A percentile compares a stretch with the other conserved stretches of the same genome.
Conservation (phyloP, 139 green algal species). For the Yamagishiella unicocca region DNA sequence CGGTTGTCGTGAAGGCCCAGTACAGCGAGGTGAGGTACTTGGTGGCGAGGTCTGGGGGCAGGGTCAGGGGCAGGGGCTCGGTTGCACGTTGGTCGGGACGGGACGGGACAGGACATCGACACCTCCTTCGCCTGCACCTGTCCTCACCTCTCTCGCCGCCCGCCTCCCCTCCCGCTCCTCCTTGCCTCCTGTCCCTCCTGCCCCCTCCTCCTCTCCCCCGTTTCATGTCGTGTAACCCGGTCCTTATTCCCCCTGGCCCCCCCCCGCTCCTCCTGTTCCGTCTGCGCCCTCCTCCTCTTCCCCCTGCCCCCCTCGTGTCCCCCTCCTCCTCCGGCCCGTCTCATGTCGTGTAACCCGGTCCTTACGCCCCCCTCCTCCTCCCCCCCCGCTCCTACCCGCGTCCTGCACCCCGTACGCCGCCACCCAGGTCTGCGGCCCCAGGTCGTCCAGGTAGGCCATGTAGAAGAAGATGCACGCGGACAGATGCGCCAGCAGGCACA, state of each 20-base stretch:
- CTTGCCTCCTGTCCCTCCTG: too few species aligned
- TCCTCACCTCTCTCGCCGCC: not conserved
- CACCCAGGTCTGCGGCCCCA: slow-evolving; percentile 54
- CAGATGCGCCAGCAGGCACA: slow-evolving; percentile 58
- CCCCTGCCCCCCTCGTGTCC: too few species aligned
- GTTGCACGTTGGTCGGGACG: too few species aligned
- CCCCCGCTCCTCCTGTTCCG: too few species aligned
- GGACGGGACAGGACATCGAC: too few species aligned
- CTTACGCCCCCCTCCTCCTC: not conserved
- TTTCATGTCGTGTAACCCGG: not conserved
- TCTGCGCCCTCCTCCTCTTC: too few species aligned
- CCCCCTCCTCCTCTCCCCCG: not conserved
- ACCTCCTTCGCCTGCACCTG: too few species aligned
- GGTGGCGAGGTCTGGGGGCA: slow-evolving; percentile 46
- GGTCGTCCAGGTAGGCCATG: slow-evolving; percentile 54
- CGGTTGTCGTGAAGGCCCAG: slow-evolving; percentile 65
- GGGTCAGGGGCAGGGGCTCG: too few species aligned
- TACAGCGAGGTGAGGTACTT: slow-evolving; percentile 53
- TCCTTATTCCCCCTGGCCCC: too few species aligned
- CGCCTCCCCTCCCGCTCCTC: not conserved
- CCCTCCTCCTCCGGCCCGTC: too few species aligned
- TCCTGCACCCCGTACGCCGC: slow-evolving; percentile 38
- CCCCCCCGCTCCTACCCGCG: not conserved
- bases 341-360: too few species aligned
- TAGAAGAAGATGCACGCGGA: slow-evolving; percentile 66